Percentiles rank a stretch among this genome's conserved stretches.
Evolutionary conservation across 768 basidiomycete species (phyloP).

Genomic region (Terana coerulea): DNA sequence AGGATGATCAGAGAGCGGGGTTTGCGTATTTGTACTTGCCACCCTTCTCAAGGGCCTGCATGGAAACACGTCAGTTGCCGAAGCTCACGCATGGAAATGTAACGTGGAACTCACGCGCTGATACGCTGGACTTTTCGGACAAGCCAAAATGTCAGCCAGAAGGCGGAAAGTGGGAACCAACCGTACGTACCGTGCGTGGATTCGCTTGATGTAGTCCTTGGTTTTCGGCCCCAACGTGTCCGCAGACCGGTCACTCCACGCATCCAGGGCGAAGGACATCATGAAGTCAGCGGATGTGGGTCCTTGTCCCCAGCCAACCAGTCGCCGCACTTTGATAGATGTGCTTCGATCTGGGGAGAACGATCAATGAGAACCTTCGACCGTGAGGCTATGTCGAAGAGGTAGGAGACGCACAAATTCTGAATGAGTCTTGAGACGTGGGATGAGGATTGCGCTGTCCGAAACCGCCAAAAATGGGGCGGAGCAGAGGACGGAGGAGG

Average conservation of each 20-base stretch:
- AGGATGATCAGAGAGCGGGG: conserved; percentile 10
- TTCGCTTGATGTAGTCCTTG: conserved; percentile 33
- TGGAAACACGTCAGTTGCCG: conserved; percentile 3
- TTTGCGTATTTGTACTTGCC: conserved; percentile 17
- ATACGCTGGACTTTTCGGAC: conserved; percentile 28
- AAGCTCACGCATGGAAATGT: background rate
- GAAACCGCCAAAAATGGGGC: conserved; percentile 15
- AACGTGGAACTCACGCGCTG: conserved; percentile 23
- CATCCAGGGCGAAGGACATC: conserved; percentile 39
- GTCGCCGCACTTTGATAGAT: conserved; percentile 26
- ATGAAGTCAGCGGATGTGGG: conserved; percentile 43
- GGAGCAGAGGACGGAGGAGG: conserved; percentile 28
- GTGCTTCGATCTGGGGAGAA: conserved; percentile 34
- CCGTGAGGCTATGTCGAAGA: background rate
- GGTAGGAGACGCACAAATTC: conserved; percentile 20
- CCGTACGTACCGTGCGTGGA: conserved; percentile 33
- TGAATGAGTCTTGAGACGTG: conserved; percentile 25
- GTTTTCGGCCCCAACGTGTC: conserved; percentile 30
- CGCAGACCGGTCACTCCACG: conserved; percentile 13
- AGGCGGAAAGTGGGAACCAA: conserved; percentile 5
- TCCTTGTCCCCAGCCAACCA: conserved; percentile 35
- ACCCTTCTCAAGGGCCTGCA: conserved; percentile 22
- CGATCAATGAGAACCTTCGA: background rate
- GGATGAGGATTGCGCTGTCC: conserved; percentile 18
- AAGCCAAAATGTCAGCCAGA: background rate